phyloP scores from a whole-genome alignment of 2,329 filamentous ascomycete species.

The Talaromyces funiculosus region DNA sequence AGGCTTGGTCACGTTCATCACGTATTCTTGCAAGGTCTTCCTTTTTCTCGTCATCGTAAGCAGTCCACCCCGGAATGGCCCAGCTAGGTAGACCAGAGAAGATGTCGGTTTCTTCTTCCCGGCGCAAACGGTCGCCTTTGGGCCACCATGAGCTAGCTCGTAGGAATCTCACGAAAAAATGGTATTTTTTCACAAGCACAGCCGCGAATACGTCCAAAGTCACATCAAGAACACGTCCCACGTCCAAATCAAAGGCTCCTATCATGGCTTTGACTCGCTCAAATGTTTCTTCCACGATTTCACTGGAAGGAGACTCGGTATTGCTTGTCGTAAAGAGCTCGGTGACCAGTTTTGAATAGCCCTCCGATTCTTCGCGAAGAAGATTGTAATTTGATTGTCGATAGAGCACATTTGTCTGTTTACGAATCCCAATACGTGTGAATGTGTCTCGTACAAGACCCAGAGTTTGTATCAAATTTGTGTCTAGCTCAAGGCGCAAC shows the following conservation, averaged over 20 bases:
- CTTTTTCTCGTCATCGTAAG: conserved; percentile 66
- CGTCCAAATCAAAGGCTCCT: conserved; percentile 93
- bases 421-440: conserved; percentile 72
- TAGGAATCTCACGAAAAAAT: conserved; percentile 91
- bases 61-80: conserved; percentile 67
- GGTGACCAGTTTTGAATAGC: conserved; percentile 91
- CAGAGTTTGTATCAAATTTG: conserved; percentile 65
- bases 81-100: conserved; percentile 70
- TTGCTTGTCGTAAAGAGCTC: conserved; percentile 89
- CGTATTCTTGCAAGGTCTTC: conserved; percentile 52
- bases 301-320: conserved; percentile 64
- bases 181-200: conserved; percentile 83
- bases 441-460: conserved; percentile 84
- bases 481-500: conserved; percentile 80
- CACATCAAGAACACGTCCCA: conserved; percentile 88
- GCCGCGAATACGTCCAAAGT: conserved; percentile 93
- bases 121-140: conserved; percentile 51
- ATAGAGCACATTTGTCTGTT: conserved; percentile 89
- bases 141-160: conserved; percentile 97
- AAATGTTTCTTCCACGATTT: conserved; percentile 77
- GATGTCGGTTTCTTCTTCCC: conserved; percentile 23
- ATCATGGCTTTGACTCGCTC: conserved; percentile 91
- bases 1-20: conserved; percentile 62
- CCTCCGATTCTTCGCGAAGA: conserved; percentile 89
- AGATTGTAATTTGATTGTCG: conserved; percentile 96